Percentiles rank a stretch among this genome's conserved stretches.
Evolutionary conservation across 768 basidiomycete species (phyloP).

Genomic region (Termitomyces heimii): DNA sequence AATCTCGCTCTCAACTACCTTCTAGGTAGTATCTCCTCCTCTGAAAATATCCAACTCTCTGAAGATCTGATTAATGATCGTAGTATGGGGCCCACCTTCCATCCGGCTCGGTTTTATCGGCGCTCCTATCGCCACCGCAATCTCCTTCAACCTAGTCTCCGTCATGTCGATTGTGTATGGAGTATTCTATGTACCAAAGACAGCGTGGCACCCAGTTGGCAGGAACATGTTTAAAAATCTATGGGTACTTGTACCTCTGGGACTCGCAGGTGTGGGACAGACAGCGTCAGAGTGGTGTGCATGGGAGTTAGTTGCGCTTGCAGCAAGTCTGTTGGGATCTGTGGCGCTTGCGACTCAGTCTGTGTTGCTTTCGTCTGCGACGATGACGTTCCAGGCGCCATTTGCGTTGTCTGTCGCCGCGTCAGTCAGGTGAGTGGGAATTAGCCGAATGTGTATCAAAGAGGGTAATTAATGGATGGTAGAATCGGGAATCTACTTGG

Average conservation of each 20-base stretch:
- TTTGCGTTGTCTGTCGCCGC: constrained; percentile 78
- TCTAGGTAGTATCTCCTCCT: constrained; percentile 49
- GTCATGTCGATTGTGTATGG: constrained; percentile 59
- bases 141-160: constrained; percentile 85
- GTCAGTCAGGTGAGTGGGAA: constrained; percentile 63
- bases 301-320: constrained; percentile 79
- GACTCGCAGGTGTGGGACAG: constrained; percentile 82
- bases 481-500: constrained; percentile 90
- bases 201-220: constrained; percentile 80
- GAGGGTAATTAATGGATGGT: background rate
- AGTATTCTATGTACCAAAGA: constrained; percentile 51
- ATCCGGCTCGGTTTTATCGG: constrained; percentile 87
- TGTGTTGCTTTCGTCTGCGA: constrained; percentile 71
- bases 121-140: constrained; percentile 84
- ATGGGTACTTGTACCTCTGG: constrained; percentile 65
- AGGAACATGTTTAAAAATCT: constrained; percentile 61
- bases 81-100: constrained; percentile 78
- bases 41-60: background rate
- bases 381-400: constrained; percentile 77
- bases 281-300: constrained; percentile 95
- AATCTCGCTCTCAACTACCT: constrained; percentile 81
- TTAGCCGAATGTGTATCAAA: background rate
- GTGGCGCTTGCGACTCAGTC: constrained; percentile 83
- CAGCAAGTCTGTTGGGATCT: constrained; percentile 63
- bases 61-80: background rate